Conservation (phyloP, 2,329 filamentous ascomycete genomes). For the Colletotrichum sp. region DNA sequence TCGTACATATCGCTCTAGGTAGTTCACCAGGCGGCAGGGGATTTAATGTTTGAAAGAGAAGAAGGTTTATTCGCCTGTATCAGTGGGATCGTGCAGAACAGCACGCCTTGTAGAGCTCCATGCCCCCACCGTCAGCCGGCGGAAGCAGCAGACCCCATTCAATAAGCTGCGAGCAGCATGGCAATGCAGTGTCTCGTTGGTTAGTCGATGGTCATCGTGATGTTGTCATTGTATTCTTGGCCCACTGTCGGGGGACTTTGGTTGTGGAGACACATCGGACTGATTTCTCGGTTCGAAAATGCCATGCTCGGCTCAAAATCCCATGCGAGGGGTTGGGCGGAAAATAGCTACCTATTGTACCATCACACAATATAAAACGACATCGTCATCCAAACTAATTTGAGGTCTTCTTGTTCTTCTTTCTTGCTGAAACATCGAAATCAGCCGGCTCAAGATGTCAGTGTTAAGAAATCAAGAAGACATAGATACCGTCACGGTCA, state of each 20-base stretch:
- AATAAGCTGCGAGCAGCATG: background rate
- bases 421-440: background rate
- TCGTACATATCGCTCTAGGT: background rate
- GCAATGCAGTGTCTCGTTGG: background rate
- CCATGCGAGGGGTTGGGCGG: background rate
- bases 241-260: background rate
- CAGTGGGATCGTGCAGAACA: background rate
- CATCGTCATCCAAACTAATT: background rate
- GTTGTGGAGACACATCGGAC: background rate
- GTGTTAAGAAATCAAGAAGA: background rate
- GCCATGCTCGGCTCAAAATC: background rate
- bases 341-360: background rate
- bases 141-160: background rate
- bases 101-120: background rate
- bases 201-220: background rate
- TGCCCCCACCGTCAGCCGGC: background rate
- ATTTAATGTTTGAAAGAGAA: background rate
- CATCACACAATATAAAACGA: background rate
- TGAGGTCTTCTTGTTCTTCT: background rate
- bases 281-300: background rate
- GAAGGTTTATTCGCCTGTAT: background rate
- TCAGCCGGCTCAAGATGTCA: background rate
- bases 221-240: background rate
- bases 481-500: background rate
- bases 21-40: background rate